Evolutionary conservation across 1,139 yeast species (phyloP), one percentile per base, ranked within the genome.

Genomic region (Schwanniomyces etchellsii): DNA sequence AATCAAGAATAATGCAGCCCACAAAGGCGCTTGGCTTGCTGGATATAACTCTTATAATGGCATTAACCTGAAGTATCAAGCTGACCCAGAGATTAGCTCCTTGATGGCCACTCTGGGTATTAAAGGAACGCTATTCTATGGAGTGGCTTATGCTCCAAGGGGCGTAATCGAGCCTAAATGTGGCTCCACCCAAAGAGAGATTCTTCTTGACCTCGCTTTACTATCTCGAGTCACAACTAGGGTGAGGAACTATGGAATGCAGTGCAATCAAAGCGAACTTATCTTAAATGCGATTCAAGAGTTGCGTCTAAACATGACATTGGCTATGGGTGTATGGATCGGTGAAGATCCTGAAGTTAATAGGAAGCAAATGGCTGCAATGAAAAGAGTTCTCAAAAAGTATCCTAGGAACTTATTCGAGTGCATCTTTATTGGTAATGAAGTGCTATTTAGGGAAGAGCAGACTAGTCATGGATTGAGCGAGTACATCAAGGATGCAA

Each of bases 321-420:
- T 81, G 17, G 57, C 83, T 0, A 48, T 80, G 47, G 88, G 88
- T 1, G 70, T 81, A 2, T 77, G 83, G 83, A 70, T 79, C 26
- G 76, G 78, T 1, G 34, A 43, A 0, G 59, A 72, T 46, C 57
- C 61, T 7, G 48, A 51, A 1, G 52, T 57, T 2, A 70, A 76
- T 32, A 38, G 50, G 13, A 45, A 48, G 3, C 81, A 77, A 37
- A 44, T 75, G 28, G 43, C 53, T 3, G 58, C 53, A 5, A 62
- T 77, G 64, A 62, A 70, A 43, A 32, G 45, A 4, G 40, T 75
- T 1, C 43, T 81, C 18, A 38, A 37, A 4, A 52, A 49, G 16
- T 74, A 69, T 40, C 82, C 83, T 1, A 48, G 61, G 22, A 35
- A 50, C 5, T 52, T 60, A 26, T 64, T 81, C 38, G 75, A 77